Evolutionary conservation across 805 yeast species (phyloP).

Genomic region (Yamadazyma philogaea): DNA sequence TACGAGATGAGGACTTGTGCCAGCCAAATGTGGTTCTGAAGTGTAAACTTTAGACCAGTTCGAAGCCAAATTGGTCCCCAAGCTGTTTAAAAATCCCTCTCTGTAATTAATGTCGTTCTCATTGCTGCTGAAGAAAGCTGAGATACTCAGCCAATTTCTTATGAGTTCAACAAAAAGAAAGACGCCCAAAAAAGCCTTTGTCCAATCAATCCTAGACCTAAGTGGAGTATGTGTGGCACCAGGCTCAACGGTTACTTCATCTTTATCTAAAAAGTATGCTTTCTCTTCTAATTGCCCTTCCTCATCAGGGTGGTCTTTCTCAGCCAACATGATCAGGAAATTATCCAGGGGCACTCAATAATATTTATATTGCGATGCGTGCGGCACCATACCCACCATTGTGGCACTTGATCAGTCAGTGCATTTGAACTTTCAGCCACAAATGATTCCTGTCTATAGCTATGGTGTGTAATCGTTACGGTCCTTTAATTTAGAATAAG

Average conservation of each 20-base stretch:
- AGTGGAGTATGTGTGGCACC: background rate
- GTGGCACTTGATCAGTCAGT: too few species aligned
- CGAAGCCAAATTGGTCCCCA: conserved; percentile 37
- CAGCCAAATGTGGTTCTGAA: conserved; percentile 43
- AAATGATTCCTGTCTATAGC: too few species aligned
- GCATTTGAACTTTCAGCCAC: too few species aligned
- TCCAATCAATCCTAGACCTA: too few species aligned
- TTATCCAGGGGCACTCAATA: background rate
- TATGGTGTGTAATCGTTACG: too few species aligned
- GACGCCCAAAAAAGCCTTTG: background rate
- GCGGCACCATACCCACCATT: too few species aligned
- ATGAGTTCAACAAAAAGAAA: too few species aligned
- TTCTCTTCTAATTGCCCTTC: background rate
- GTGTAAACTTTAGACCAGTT: conserved; percentile 43
- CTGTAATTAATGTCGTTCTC: conserved; percentile 9
- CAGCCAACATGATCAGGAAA: background rate
- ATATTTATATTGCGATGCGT: conserved; percentile 2
- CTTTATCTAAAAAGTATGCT: background rate
- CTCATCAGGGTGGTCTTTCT: background rate
- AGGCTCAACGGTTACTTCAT: background rate
- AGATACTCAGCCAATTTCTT: too few species aligned
- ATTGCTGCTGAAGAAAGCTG: too few species aligned
- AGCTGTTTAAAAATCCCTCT: conserved; percentile 21
- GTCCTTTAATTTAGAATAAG: too few species aligned
- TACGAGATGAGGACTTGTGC: conserved; percentile 42